These are phyloP conservation scores for Conoideocrella luteorostrata DNA, from an alignment of 2,329 filamentous ascomycete species.

Conservation along the genomic window DNA sequence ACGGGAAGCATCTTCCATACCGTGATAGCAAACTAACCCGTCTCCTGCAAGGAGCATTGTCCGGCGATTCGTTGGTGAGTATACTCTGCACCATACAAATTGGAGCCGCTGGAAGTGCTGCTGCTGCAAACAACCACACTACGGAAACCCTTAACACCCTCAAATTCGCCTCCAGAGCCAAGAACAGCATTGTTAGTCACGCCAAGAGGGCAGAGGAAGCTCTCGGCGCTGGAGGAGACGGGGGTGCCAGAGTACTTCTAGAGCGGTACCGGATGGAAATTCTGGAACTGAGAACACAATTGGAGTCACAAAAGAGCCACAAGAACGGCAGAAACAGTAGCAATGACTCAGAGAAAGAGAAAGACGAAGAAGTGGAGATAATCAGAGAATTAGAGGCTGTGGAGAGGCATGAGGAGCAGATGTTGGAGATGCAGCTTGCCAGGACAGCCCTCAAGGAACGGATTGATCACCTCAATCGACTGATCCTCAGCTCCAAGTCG, in stretches of 20 bases:
- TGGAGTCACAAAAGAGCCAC: slow-evolving; percentile 79
- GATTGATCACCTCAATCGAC: slow-evolving; percentile 90
- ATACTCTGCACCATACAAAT: slow-evolving; percentile 96
- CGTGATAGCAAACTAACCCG: slow-evolving; percentile 95
- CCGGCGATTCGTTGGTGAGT: slow-evolving; percentile 89
- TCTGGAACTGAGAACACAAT: slow-evolving; percentile 67
- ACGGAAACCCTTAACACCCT: slow-evolving; percentile 90
- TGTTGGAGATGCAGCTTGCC: slow-evolving; percentile 96
- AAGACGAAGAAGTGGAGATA: slow-evolving; percentile 65
- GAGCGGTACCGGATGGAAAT: slow-evolving; percentile 96
- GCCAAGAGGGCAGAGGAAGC: slow-evolving; percentile 93
- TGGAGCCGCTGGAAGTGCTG: slow-evolving; percentile 66
- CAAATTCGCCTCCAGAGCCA: slow-evolving; percentile 92
- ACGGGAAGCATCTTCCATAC: slow-evolving; percentile 90
- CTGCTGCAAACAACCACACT: slow-evolving; percentile 67
- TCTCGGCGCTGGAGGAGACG: slow-evolving; percentile 71
- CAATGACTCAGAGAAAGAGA: slow-evolving; percentile 46
- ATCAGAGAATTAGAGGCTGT: slow-evolving; percentile 72
- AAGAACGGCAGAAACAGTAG: slow-evolving; percentile 52
- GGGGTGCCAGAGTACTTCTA: slow-evolving; percentile 76
- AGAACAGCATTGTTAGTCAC: slow-evolving; percentile 96
- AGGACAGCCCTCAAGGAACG: slow-evolving; percentile 93
- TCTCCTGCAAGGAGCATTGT: slow-evolving; percentile 83
- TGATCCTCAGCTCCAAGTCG: slow-evolving; percentile 94
- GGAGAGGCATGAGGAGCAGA: slow-evolving; percentile 88